Conservation (phyloP, 2,329 filamentous ascomycete genomes). For the Fusarium tuaranense region DNA sequence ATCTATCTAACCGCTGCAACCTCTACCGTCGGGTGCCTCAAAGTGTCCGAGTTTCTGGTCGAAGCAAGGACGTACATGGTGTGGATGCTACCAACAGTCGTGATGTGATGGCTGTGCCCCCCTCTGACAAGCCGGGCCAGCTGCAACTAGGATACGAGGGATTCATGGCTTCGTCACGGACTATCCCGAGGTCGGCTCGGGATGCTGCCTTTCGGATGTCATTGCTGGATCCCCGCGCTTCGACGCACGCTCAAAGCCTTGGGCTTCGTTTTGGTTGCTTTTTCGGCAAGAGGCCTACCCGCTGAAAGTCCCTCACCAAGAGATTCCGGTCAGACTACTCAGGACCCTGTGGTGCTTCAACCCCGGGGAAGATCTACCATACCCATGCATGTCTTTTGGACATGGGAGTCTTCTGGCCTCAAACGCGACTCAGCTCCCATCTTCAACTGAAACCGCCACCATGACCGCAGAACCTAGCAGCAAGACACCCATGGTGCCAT, state of each 20-base stretch:
- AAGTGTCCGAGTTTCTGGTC: constrained; percentile 7
- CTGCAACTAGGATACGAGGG: not conserved
- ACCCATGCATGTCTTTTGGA: not conserved
- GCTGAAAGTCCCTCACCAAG: constrained; percentile 5
- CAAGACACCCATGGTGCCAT: not conserved
- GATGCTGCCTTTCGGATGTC: not conserved
- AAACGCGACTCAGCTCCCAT: not conserved
- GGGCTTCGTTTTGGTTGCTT: not conserved
- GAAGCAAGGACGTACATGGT: not conserved
- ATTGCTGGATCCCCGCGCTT: not conserved
- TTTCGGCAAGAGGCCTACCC: not conserved
- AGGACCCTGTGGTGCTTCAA: not conserved
- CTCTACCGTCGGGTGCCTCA: constrained; percentile 18
- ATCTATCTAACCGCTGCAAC: constrained; percentile 16
- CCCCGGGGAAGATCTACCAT: not conserved
- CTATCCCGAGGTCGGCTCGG: not conserved
- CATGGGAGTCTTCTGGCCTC: constrained; percentile 1
- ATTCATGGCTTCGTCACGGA: not conserved
- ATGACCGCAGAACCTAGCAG: constrained; percentile 9
- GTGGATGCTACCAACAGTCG: not conserved
- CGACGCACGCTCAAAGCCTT: not conserved
- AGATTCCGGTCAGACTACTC: not conserved
- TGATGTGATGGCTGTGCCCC: not conserved
- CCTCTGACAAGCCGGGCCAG: not conserved
- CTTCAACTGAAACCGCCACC: not conserved